Conservation (phyloP, 2,329 filamentous ascomycete species). For the Aurifilum marmelostoma region DNA sequence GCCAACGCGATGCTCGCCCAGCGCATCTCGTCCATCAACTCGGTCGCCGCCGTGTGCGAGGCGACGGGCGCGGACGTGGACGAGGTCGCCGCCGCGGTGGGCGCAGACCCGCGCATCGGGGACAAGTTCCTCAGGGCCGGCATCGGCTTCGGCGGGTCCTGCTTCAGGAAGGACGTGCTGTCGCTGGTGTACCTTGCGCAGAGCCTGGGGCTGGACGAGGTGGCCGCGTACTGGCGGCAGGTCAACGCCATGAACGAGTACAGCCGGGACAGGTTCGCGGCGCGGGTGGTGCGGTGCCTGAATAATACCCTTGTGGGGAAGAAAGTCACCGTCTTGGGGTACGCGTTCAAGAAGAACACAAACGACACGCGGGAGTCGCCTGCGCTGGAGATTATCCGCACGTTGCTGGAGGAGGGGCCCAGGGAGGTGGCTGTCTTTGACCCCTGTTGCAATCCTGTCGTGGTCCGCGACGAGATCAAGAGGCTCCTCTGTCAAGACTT, state of each 20-base stretch:
- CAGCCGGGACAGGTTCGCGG: conserved; percentile 70
- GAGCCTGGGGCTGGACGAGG: conserved; percentile 68
- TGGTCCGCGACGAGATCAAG: conserved; percentile 55
- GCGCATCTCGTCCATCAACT: conserved; percentile 80
- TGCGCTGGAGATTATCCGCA: conserved; percentile 68
- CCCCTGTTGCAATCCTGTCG: conserved; percentile 59
- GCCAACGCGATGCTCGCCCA: conserved; percentile 82
- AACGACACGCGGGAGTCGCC: conserved; percentile 74
- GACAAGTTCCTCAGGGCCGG: conserved; percentile 73
- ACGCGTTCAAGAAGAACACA: conserved; percentile 81
- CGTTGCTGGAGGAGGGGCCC: conserved; percentile 66
- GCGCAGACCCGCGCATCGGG: conserved; percentile 73
- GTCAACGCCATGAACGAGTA: conserved; percentile 79
- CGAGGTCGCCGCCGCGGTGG: conserved; percentile 69
- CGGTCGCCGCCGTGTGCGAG: conserved; percentile 79
- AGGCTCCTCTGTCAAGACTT: conserved; percentile 44
- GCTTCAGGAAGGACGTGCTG: conserved; percentile 80
- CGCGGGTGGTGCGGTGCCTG: conserved; percentile 66
- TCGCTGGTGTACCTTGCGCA: conserved; percentile 75
- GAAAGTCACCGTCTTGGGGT: conserved; percentile 74
- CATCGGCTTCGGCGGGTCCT: conserved; percentile 78
- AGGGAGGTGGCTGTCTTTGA: conserved; percentile 70
- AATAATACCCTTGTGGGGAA: conserved; percentile 71
- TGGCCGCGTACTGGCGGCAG: conserved; percentile 74
- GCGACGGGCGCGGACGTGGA: conserved; percentile 75